phyloP scores from a whole-genome alignment of 2,329 filamentous ascomycete species.

The Talaromyces piceae region DNA sequence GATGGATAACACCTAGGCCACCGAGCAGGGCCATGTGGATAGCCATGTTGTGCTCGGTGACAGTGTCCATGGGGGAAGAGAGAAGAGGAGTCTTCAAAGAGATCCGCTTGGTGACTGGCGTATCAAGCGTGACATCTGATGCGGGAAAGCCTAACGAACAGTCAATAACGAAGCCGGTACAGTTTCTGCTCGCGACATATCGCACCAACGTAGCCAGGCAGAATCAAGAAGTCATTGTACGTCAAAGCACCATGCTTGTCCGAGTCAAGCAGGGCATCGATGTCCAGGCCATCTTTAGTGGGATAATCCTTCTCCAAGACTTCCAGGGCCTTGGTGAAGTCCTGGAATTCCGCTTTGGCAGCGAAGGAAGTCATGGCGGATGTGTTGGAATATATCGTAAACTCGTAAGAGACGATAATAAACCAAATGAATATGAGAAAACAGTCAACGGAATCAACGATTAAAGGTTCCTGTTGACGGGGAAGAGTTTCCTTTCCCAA shows the following conservation, averaged over 20 bases:
- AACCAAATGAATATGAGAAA: constrained; percentile 22
- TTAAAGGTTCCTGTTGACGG: constrained; percentile 48
- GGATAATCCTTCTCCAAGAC: constrained; percentile 70
- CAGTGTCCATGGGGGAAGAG: constrained; percentile 98
- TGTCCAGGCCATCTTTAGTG: constrained; percentile 75
- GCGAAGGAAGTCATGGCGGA: constrained; percentile 58
- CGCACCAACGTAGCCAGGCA: constrained; percentile 89
- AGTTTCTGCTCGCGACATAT: constrained; percentile 10
- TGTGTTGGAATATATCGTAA: constrained; percentile 12
- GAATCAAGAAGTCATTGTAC: constrained; percentile 96
- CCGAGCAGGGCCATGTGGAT: constrained; percentile 67
- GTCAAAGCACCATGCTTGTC: constrained; percentile 88
- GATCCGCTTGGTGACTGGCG: constrained; percentile 90
- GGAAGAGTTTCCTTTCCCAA: constrained; percentile 54
- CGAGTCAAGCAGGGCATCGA: constrained; percentile 82
- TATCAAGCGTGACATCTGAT: constrained; percentile 78
- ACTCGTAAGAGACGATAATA: constrained; percentile 14
- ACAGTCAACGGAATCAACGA: constrained; percentile 39
- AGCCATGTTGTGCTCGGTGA: constrained; percentile 99
- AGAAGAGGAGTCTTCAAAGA: constrained; percentile 93
- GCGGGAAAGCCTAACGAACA: constrained; percentile 67
- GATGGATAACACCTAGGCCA: constrained; percentile 78
- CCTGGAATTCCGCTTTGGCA: constrained; percentile 53
- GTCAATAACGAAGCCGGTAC: constrained; percentile 7
- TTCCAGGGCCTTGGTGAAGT: constrained; percentile 69